Base-by-base conservation (phyloP, 352 stramenopile genomes). In the Plasmopara muralis region DNA sequence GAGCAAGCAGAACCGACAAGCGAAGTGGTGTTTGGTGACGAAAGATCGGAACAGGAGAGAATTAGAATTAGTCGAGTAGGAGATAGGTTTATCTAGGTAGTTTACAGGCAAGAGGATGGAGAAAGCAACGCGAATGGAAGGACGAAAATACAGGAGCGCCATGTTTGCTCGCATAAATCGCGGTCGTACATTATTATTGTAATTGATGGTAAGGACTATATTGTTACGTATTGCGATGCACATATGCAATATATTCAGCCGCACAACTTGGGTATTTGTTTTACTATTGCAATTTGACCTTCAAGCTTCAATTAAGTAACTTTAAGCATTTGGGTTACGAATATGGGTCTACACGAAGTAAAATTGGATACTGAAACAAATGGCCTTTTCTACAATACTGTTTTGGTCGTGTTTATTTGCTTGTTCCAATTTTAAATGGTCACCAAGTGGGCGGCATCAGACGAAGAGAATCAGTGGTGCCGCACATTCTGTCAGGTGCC, bases 401-500 rank as follows among this genome's bases (percentile, higher is more conserved):
- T 25, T 25, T 25, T 25, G 20, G 1, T 3, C 20, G 20, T 25
- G 3, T 25, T 25, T 1, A 25, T 25, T 25, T 25, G 1, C 20
- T 25, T 3, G 20, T 25, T 25, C 20, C 20, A 25, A 3, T 25
- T 38, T 14, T 4, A 38, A 41, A 71, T 62, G 51, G 25, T 13
- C n/a, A 43, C 35, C 8, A 43, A 61, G 39, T 68, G 59, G 63
- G 66, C 59, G 50, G 53, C 60, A 39, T 69, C 66, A 44, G 68
- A 83, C 16, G 74, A 85, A 28, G 83, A 93, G 72, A 91, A 93
- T 69, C 74, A 91, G 47, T 90, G 77, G 72, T 78, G 83, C 14
- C 80, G 83, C 44, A 93, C 83, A 50, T 93, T 93, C 68, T 93
- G 83, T 56, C 83, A 93, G 64, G 77, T 93, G 51, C 80, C 83